Evolutionary conservation across 352 stramenopile genomes (phyloP).

Genomic region (Saprolegnia diclina): DNA sequence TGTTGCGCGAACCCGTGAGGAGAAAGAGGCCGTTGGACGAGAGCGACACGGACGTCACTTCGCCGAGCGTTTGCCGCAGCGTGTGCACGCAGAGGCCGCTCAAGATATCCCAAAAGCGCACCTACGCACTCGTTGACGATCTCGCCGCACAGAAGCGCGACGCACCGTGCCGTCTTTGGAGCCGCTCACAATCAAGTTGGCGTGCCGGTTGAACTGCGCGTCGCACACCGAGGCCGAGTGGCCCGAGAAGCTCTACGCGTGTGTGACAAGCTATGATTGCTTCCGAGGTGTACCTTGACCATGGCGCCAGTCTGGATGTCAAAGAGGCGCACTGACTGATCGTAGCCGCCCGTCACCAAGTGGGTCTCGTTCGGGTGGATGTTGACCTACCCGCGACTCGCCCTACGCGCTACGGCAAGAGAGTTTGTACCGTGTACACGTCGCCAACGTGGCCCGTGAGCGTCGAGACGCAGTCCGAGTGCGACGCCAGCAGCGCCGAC

Average conservation of each 20-base stretch:
- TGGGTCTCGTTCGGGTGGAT: conserved; percentile 82
- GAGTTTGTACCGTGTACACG: conserved; percentile 51
- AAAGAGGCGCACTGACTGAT: conserved; percentile 81
- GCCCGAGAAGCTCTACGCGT: conserved; percentile 53
- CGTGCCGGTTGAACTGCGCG: conserved; percentile 82
- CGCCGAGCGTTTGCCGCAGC: conserved; percentile 71
- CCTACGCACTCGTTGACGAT: neutral
- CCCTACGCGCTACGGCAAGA: neutral
- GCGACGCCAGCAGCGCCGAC: conserved; percentile 33
- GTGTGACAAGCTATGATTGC: neutral
- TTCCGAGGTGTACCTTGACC: conserved; percentile 33
- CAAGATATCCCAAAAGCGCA: conserved; percentile 84
- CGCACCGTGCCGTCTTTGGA: conserved; percentile 76
- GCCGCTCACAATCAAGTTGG: conserved; percentile 79
- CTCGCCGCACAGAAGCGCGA: neutral
- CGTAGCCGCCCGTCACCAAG: conserved; percentile 79
- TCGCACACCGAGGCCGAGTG: conserved; percentile 80
- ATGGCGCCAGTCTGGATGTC: conserved; percentile 69
- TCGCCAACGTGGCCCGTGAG: conserved; percentile 56
- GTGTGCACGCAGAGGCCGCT: conserved; percentile 83
- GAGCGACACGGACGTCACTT: conserved; percentile 83
- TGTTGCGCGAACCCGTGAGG: conserved; percentile 79
- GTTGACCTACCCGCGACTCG: conserved; percentile 37
- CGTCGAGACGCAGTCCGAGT: conserved; percentile 47
- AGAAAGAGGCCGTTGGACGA: conserved; percentile 74